A percentile compares a stretch with the other conserved stretches of the same genome.
Evolutionary conservation across 768 basidiomycete species (phyloP).

Genomic region (Kwoniella sp.): DNA sequence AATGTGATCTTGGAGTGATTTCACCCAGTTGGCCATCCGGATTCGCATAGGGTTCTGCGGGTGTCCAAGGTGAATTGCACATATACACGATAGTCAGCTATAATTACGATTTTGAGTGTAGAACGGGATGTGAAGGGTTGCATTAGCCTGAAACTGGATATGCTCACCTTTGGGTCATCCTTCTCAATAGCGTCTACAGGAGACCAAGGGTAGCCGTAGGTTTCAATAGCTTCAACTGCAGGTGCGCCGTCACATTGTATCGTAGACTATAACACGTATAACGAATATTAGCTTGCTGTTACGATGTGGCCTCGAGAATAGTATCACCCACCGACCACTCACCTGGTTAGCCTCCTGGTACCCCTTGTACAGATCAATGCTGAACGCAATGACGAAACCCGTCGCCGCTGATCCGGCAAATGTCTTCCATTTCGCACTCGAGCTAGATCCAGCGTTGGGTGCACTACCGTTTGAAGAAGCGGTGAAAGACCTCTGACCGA

Average conservation of each 20-base stretch:
- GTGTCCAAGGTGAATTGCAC: neutral
- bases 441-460: neutral
- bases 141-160: no score
- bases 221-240: conserved; percentile 32
- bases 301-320: no score
- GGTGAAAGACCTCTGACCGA: conserved; percentile 7
- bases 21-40: conserved; percentile 75
- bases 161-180: conserved; percentile 52
- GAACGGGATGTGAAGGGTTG: no score
- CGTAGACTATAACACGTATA: neutral
- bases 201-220: conserved; percentile 36
- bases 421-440: conserved; percentile 1
- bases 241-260: conserved; percentile 44
- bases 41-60: conserved; percentile 67
- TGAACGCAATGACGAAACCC: conserved; percentile 12
- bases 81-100: no score
- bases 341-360: conserved; percentile 14
- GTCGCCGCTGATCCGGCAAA: conserved; percentile 11
- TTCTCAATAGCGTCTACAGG: conserved; percentile 48
- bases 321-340: no score
- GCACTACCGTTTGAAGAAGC: neutral
- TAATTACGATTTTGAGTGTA: no score
- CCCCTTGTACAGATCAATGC: conserved; percentile 3
- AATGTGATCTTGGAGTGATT: conserved; percentile 74
- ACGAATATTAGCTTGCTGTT: neutral